Evolutionary conservation across 2,329 filamentous ascomycete species (phyloP).

Genomic region (Herpotrichia juniperi): DNA sequence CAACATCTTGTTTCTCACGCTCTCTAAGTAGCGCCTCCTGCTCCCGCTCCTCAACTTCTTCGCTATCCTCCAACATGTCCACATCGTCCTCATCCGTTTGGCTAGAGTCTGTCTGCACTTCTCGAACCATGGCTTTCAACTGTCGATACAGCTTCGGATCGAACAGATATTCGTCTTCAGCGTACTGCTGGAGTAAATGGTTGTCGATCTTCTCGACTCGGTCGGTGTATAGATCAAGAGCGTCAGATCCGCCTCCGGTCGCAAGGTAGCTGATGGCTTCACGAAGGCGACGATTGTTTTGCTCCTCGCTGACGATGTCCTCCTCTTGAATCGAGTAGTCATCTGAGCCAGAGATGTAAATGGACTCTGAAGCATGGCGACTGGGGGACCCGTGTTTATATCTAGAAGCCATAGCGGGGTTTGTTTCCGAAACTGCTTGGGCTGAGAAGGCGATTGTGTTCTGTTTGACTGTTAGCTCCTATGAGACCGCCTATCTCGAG

Average conservation of each 20-base stretch:
- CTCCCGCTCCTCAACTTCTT: constrained; percentile 10
- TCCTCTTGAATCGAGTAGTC: background rate
- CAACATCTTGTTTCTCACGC: background rate
- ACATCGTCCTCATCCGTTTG: background rate
- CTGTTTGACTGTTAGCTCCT: background rate
- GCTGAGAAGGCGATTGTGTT: background rate
- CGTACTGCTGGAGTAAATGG: constrained; percentile 26
- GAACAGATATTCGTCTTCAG: constrained; percentile 17
- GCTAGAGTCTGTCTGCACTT: constrained; percentile 19
- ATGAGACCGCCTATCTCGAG: background rate
- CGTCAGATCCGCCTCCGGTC: constrained; percentile 27
- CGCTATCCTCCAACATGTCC: constrained; percentile 9
- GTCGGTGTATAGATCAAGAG: constrained; percentile 20
- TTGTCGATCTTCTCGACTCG: constrained; percentile 33
- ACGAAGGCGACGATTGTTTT: constrained; percentile 28
- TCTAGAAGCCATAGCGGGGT: constrained; percentile 3
- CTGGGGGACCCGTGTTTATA: background rate
- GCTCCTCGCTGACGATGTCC: background rate
- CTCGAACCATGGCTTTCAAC: constrained; percentile 24
- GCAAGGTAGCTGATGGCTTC: constrained; percentile 36
- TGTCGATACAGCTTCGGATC: constrained; percentile 27
- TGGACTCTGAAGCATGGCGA: background rate
- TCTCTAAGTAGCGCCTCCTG: constrained; percentile 9
- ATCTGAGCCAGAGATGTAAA: constrained; percentile 1
- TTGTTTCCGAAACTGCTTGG: background rate